Conservation (phyloP, 2,329 filamentous ascomycete species). For the Ophiocordyceps unilateralis region DNA sequence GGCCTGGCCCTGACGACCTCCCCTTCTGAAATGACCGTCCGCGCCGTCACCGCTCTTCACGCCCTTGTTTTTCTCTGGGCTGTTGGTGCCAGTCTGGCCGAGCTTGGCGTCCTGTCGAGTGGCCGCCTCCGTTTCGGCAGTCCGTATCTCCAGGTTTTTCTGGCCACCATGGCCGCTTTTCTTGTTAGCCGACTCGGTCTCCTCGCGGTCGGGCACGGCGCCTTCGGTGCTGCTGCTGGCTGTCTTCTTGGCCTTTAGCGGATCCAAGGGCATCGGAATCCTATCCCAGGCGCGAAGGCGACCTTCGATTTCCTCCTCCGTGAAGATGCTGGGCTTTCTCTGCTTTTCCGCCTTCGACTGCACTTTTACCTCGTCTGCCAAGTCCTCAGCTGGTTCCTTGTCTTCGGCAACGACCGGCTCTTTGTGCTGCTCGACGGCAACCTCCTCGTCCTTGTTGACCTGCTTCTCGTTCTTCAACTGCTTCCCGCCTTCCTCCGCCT, state of each 20-base stretch:
- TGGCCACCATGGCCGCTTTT: no score
- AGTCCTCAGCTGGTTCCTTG: background rate
- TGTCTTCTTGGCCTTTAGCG: slow-evolving; percentile 3
- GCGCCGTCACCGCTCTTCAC: no score
- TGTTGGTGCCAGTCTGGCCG: no score
- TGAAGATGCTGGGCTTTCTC: slow-evolving; percentile 9
- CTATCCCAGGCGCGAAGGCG: slow-evolving; percentile 16
- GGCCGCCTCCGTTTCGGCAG: no score
- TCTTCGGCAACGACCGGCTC: background rate
- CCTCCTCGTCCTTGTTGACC: background rate
- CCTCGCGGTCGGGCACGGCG: background rate
- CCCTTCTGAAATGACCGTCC: no score
- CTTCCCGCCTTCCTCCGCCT: no score
- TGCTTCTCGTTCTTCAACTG: no score
- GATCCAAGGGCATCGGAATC: slow-evolving; percentile 16
- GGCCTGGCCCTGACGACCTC: background rate
- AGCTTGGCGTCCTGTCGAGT: no score
- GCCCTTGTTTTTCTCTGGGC: no score
- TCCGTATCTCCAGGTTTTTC: no score
- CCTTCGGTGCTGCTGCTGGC: background rate
- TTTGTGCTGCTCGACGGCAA: background rate
- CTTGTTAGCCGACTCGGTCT: background rate
- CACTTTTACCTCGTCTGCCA: background rate
- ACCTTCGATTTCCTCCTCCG: slow-evolving; percentile 13
- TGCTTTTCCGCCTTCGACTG: slow-evolving; percentile 1